Percentiles rank a stretch among this genome's conserved stretches.
Evolutionary conservation across 345 rosid species (phyloP).

Genomic region (Melaleuca alternifolia): DNA sequence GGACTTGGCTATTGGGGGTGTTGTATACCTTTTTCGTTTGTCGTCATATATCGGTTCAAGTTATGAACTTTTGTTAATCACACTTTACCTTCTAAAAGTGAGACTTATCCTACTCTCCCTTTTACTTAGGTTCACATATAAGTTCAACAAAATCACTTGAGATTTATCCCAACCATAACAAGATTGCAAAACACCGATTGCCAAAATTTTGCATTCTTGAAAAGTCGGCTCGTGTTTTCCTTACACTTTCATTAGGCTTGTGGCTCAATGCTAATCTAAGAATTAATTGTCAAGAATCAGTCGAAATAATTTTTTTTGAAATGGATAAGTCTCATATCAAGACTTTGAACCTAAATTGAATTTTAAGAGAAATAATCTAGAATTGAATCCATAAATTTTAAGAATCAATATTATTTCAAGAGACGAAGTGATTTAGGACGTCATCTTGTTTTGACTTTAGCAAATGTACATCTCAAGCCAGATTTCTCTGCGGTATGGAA

Average conservation of each 20-base stretch:
- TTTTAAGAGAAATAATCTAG: too few species aligned
- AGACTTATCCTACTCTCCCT: background rate
- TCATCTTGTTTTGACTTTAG: background rate
- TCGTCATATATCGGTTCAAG: background rate
- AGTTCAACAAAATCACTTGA: background rate
- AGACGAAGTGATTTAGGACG: background rate
- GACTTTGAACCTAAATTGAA: background rate
- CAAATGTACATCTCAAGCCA: background rate
- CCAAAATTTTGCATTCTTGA: background rate
- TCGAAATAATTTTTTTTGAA: background rate
- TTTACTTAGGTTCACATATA: background rate
- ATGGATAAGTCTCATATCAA: too few species aligned
- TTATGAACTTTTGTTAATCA: background rate
- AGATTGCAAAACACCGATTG: background rate
- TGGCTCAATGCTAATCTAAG: too few species aligned
- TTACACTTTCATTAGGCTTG: background rate
- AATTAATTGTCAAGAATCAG: background rate
- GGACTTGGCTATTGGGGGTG: background rate
- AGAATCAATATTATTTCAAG: background rate
- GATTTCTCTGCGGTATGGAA: background rate
- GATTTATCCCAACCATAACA: background rate
- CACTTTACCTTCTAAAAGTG: background rate
- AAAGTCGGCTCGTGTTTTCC: background rate
- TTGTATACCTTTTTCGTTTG: background rate
- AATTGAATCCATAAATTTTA: rapidly evolving